Evolutionary conservation across 2,329 filamentous ascomycete genomes (phyloP), one percentile per base, ranked within the genome.

Genomic region (Trichophyton schoenleinii): DNA sequence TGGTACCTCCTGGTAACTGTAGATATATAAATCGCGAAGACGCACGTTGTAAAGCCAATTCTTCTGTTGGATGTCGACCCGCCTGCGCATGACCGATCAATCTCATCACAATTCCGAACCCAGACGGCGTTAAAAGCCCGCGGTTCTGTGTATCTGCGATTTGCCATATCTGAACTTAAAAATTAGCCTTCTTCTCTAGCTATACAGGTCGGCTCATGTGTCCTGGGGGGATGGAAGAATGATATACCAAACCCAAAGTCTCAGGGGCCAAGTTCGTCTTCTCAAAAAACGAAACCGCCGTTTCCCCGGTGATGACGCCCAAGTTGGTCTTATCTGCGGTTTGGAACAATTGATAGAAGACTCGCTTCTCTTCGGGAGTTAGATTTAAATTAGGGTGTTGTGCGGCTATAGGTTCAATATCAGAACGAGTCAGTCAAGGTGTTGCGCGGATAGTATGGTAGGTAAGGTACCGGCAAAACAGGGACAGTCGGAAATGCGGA

Each of bases 251-350:
- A 74, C 92, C 94, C 63, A 99, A 81, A 57, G 94, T 81, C 64
- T 89, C 85, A 60, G 91, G 89, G 64, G 92, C 85, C 57, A 99
- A 81, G 67, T 88, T 87, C 53, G 94, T 97, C 80, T 94, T 94
- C 76, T 97, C 91, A 72, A 99, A 99, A 80, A 99, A 97, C 73
- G 91, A 89, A 73, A 99, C 91, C 63, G 94, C 94, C 64, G 95
- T 83, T 75, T 99, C 94, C 74, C 94, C 94, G 18, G 94, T 96
- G 38, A 99, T 89, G 66, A 97, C 91, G 61, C 91, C 91, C 62
- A 96, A 87, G 72, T 84, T 88, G 68, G 96, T 94, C 63, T 87
- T 88, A 75, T 99, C 94, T 67, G 94, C 94, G 69, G 91, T 87
- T 73, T 88, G 86, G 77, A 99, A 96, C 65, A 99, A 86, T 75